Conservation (phyloP, 345 rosid genomes). For the Corymbia maculata region DNA sequence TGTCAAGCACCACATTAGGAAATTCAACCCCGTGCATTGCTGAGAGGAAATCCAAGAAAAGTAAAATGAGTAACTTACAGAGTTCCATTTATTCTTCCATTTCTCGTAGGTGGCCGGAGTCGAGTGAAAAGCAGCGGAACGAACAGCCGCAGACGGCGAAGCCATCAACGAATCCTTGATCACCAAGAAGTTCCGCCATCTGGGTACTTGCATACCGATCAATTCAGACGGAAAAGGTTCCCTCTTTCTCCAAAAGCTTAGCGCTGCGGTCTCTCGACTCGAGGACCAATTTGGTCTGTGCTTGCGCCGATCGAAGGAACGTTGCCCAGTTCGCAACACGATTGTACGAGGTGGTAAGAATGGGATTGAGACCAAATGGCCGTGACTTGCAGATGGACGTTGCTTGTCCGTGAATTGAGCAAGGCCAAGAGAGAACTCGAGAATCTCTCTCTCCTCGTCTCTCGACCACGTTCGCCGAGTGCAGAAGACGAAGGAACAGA, state of each 20-base stretch:
- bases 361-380: not conserved
- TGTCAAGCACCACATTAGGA: not conserved
- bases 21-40: not conserved
- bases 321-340: not conserved
- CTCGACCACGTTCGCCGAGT: not conserved
- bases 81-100: constrained; percentile 37
- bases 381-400: not conserved
- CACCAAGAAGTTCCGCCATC: constrained; percentile 35
- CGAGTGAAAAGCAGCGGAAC: constrained; percentile 37
- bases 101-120: constrained; percentile 26
- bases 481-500: not conserved
- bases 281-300: not conserved
- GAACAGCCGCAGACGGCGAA: not conserved
- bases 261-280: not conserved
- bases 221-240: not conserved
- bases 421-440: not conserved
- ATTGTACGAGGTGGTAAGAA: not conserved
- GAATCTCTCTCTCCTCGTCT: not conserved
- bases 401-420: not conserved
- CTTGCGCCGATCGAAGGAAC: not conserved
- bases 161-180: constrained; percentile 15
- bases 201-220: constrained; percentile 34
- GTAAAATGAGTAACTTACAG: constrained; percentile 13
- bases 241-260: not conserved
- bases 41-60: not conserved